Base-by-base conservation (phyloP, 352 stramenopile genomes). In the Peronospora tabacina region DNA sequence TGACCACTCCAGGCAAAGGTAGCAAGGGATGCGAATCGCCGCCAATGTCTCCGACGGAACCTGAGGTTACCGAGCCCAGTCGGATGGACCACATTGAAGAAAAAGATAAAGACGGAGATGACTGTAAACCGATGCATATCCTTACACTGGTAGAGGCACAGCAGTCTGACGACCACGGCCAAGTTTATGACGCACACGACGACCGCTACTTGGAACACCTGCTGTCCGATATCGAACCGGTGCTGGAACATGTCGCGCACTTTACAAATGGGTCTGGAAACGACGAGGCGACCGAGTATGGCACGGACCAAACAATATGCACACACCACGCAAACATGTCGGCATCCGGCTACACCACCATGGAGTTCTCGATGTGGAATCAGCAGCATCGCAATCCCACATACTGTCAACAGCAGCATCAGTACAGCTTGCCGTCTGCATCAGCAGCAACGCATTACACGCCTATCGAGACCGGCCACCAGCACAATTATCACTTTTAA, bases 231-330 rank as follows among this genome's bases (percentile, higher is more conserved):
- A 76, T 80, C 29, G 69, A 80, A 34, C 68, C 61, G 3, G 59
- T 81, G 53, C 41, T 80, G 34, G 69, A 80, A 38, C 61, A 74
- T 43, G 66, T 80, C 20, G 69, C 66, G 9, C 66, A 69, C 54
- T 80, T 80, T 41, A 66, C 69, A 36, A 72, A 61, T 37, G 49
- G 52, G 12, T 44, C 37, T 13, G 17, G 10, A 3, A 34, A 33
- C 16, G 42, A 54, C 30, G 45, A 47, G 8, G 32, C 52, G 26
- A 57, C 55, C 5, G 58, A 58, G 28, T 63, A 67, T 34, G 34
- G 16, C 9, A 52, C 26, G 10, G 59, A 68, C 2, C 59, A 61
- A 22, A 35, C 39, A 44, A 35, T 54, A 20, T 57, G 61, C 24
- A 50, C 43, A 15, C 54, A 56, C 17, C 46, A 54, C 22, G 30